A percentile compares a stretch with the other conserved stretches of the same genome.
phyloP scores from a whole-genome alignment of 1,284 basidiomycete species.

The Bjerkandera adusta region DNA sequence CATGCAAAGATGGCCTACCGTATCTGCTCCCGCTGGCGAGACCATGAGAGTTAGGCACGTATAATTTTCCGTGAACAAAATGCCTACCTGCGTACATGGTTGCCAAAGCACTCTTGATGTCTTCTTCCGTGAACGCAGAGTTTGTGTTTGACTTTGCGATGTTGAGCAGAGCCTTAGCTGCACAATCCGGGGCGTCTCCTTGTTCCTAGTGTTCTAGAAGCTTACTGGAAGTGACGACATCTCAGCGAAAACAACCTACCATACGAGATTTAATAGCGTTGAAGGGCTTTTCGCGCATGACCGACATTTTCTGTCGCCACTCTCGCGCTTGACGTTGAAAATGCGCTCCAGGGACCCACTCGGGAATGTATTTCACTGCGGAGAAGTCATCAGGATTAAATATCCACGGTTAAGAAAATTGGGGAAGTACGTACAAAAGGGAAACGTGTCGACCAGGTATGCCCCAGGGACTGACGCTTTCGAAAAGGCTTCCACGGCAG shows the following conservation, averaged over 20 bases:
- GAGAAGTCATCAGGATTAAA: not conserved
- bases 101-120: constrained; percentile 1
- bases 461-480: constrained; percentile 7
- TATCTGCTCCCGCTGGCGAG: not conserved
- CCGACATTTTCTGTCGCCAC: constrained; percentile 17
- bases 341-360: constrained; percentile 38
- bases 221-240: too few relatives aligned
- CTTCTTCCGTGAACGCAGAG: constrained; percentile 2
- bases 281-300: constrained; percentile 11
- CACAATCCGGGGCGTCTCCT: constrained; percentile 5
- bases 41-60: not conserved
- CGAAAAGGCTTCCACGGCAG: constrained; percentile 14
- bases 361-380: constrained; percentile 35
- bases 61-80: not conserved
- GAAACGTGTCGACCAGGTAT: constrained; percentile 16
- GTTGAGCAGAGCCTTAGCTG: constrained; percentile 1
- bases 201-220: too few relatives aligned
- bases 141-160: not conserved
- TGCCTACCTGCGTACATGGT: constrained; percentile 12
- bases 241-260: not conserved
- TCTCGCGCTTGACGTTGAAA: constrained; percentile 42
- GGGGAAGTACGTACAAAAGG: constrained; percentile 10
- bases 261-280: constrained; percentile 1
- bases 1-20: not conserved
- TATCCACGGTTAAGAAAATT: not conserved